Conservation (phyloP, 1,284 basidiomycete genomes). For the Tausonia pullulans region DNA sequence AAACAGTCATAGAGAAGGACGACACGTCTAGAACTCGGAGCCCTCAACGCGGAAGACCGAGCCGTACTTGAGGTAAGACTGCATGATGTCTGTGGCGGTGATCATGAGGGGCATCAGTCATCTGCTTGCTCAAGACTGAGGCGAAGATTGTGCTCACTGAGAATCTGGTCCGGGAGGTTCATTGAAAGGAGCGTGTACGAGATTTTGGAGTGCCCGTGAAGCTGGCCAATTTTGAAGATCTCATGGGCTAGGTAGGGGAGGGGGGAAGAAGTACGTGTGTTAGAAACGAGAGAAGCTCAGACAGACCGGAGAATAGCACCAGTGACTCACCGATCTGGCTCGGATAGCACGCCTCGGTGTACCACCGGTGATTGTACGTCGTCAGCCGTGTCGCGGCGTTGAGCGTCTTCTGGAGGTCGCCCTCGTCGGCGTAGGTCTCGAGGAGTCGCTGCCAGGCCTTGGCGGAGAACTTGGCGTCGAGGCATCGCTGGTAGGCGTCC, state of each 20-base stretch:
- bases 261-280: background rate
- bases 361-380: constrained; percentile 52
- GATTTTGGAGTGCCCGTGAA: constrained; percentile 92
- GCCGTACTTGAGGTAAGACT: constrained; percentile 69
- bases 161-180: constrained; percentile 31
- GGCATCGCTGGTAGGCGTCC: constrained; percentile 89
- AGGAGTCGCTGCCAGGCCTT: constrained; percentile 88
- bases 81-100: constrained; percentile 54
- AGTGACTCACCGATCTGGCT: constrained; percentile 7
- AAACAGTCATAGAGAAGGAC: background rate
- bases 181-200: constrained; percentile 87
- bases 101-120: too few relatives aligned
- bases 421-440: constrained; percentile 88
- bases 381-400: constrained; percentile 86
- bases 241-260: constrained; percentile 50
- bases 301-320: background rate
- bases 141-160: too few relatives aligned
- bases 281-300: background rate
- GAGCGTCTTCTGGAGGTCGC: constrained; percentile 78
- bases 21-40: constrained; percentile 19
- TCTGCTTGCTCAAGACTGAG: too few relatives aligned
- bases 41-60: constrained; percentile 62
- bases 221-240: constrained; percentile 83
- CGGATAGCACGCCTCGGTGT: constrained; percentile 14
- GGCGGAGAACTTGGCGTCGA: constrained; percentile 76